Evolutionary conservation across 139 green algal genomes (phyloP), one percentile per base, ranked within the genome.

Genomic region (Volvox reticuliferus): DNA sequence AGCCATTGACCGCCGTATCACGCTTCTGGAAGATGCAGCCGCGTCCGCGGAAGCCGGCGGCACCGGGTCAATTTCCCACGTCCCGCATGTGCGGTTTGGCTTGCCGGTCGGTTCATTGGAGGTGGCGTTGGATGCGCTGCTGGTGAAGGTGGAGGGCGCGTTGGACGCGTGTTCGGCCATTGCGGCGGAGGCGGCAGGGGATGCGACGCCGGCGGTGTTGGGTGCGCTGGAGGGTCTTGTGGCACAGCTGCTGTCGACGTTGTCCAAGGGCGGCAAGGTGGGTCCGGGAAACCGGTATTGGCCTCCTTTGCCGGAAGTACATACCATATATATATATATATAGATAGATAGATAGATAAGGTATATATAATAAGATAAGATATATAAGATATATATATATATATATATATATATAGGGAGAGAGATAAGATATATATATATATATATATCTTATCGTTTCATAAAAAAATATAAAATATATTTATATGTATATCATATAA

Each of bases 171-270:
- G 65, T 30, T 55, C 1, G 19, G 73, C n/a, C 6, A 6, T 84
- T 44, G 86, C 86, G 65, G n/a, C 5, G 37, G 50, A 44, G 17
- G 75, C 86, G 73, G 86, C 86, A 16, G 73, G 73, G 22, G 86
- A 90, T 61, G 55, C 55, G 26, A 90, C 75, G 20, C 55, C 73
- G 30, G 73, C 75, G 55, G 12, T 90, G 75, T 12, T 84, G 32
- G 73, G 26, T 0, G 85, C 68, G 69, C 85, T 89, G 63, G 85
- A 89, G 85, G 85, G 85, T 1, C 85, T 89, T n/a, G 85, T 73
- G 69, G 28, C 12, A 44, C 85, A 89, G 69, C 85, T 89, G 37
- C 26, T 89, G 16, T 24, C 9, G 24, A 89, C 86, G 30, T 20
- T 90, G 30, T 78, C 55, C 73, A 85, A 90, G 73, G 86, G 73